A percentile compares a stretch with the other conserved stretches of the same genome.
phyloP scores from a whole-genome alignment of 768 basidiomycete species.

The Tylopilus subfusipes region DNA sequence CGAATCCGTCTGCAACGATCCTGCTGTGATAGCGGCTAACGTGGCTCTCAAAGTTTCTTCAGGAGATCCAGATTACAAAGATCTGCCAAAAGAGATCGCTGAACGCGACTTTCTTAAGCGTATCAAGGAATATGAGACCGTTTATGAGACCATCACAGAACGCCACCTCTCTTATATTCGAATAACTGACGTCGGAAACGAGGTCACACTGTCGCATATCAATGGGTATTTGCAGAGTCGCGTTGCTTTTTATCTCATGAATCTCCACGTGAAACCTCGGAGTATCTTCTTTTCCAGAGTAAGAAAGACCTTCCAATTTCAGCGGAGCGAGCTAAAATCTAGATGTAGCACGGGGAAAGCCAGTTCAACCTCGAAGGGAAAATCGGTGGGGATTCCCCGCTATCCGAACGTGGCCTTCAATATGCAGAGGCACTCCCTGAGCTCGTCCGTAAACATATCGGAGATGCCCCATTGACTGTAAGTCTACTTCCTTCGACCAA shows the following conservation, averaged over 20 bases:
- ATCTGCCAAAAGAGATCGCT: constrained; percentile 79
- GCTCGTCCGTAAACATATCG: constrained; percentile 86
- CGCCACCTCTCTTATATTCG: constrained; percentile 85
- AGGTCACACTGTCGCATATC: constrained; percentile 82
- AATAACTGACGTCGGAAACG: constrained; percentile 90
- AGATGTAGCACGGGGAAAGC: constrained; percentile 88
- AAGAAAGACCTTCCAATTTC: constrained; percentile 26
- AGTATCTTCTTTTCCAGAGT: constrained; percentile 96
- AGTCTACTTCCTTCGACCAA: constrained; percentile 18
- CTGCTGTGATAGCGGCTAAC: constrained; percentile 90
- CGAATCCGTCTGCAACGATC: constrained; percentile 93
- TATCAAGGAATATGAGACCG: constrained; percentile 89
- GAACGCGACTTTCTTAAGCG: constrained; percentile 87
- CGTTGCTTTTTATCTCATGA: constrained; percentile 98
- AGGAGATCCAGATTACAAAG: constrained; percentile 97
- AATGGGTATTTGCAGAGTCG: constrained; percentile 95
- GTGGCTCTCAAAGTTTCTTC: constrained; percentile 93
- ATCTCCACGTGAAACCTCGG: constrained; percentile 92
- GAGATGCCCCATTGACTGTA: constrained; percentile 83
- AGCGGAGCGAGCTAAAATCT: constrained; percentile 3
- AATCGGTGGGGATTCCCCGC: constrained; percentile 93
- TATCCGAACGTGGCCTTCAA: constrained; percentile 79
- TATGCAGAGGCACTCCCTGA: constrained; percentile 86
- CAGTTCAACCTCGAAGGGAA: constrained; percentile 95
- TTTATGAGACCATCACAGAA: constrained; percentile 94